Evolutionary conservation across 495 filamentous ascomycete species (phyloP), one percentile per base, ranked within the genome.

Genomic region (Entonaema liquescens): DNA sequence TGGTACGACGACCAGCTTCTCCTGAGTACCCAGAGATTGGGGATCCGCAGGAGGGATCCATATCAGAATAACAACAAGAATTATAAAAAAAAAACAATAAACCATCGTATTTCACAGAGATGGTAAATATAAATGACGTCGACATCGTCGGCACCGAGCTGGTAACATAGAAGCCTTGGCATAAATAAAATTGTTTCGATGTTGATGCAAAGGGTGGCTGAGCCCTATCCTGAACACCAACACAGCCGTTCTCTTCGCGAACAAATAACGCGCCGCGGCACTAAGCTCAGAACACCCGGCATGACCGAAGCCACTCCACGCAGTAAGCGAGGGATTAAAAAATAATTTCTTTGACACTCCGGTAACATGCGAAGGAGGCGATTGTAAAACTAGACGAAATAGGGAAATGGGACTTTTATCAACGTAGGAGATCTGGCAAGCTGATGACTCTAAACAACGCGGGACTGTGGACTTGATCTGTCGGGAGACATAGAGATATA

Each of bases 161-260:
- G 28, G 47, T 40, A 61, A 42, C 25, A 57, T 15, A 53, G 62
- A 33, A 29, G 26, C 36, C 9, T 66, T 66, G 53, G 70, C 70
- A 73, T 73, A 50, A 69, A 73, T 53, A 57, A 53, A 47, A 38
- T 59, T 62, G 26, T 62, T 68, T 59, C 55, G 65, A 58, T 47
- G 57, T 68, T 68, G 65, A 61, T 62, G 70, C 47, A 28, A 69
- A 57, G 40, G 40, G 70, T 73, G 70, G 70, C 70, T 73, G 70
- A 73, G 70, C 62, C 58, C 65, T 31, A 69, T 56, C 62, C 65
- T 66, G 65, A 68, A 69, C 53, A 66, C 52, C 56, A 58, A 68
- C 70, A 62, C 49, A 49, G 59, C 49, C 61, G 61, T 33, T 67
- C 29, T 65, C 40, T 47, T 56, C 64, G 23, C 59, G 55, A 71